These are phyloP conservation scores for Fusarium subglutinans DNA, from an alignment of 2,329 filamentous ascomycete species.

Conservation along the genomic window DNA sequence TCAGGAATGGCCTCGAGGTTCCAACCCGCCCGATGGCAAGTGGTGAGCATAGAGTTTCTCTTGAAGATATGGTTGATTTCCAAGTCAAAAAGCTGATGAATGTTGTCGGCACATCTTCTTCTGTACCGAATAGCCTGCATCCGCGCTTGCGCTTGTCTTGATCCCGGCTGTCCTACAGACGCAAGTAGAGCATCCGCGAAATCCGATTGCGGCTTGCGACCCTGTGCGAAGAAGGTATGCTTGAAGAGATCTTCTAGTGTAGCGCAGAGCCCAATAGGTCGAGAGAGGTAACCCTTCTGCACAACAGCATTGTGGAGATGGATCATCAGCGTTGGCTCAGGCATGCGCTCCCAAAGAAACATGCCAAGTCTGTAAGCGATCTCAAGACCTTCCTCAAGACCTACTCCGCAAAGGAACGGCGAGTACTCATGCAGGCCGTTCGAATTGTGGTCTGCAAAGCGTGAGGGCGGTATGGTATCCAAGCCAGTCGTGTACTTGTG, in stretches of 20 bases:
- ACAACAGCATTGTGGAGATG: conserved; percentile 61
- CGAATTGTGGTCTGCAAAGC: conserved; percentile 51
- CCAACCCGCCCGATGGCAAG: conserved; percentile 48
- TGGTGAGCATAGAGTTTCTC: conserved; percentile 45
- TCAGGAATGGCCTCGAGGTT: conserved; percentile 50
- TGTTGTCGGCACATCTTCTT: background rate
- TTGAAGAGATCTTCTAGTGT: conserved; percentile 37
- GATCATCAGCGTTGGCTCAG: conserved; percentile 51
- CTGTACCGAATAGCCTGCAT: background rate
- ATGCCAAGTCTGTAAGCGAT: conserved; percentile 49
- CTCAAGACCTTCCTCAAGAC: conserved; percentile 56
- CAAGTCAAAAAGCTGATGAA: background rate
- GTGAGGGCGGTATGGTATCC: conserved; percentile 50
- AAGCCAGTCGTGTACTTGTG: conserved; percentile 12
- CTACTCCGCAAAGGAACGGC: conserved; percentile 58
- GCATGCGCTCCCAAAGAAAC: conserved; percentile 51
- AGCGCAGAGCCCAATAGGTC: conserved; percentile 44
- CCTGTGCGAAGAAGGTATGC: background rate
- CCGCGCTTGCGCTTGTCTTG: background rate
- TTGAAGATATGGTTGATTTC: conserved; percentile 46
- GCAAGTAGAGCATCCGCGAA: background rate
- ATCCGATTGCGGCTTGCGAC: background rate
- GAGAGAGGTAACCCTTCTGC: conserved; percentile 49
- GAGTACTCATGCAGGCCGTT: conserved; percentile 61
- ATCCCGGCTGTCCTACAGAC: background rate